These are phyloP conservation scores for Clonostachys solani DNA, from an alignment of 2,329 filamentous ascomycete species.

Conservation along the genomic window DNA sequence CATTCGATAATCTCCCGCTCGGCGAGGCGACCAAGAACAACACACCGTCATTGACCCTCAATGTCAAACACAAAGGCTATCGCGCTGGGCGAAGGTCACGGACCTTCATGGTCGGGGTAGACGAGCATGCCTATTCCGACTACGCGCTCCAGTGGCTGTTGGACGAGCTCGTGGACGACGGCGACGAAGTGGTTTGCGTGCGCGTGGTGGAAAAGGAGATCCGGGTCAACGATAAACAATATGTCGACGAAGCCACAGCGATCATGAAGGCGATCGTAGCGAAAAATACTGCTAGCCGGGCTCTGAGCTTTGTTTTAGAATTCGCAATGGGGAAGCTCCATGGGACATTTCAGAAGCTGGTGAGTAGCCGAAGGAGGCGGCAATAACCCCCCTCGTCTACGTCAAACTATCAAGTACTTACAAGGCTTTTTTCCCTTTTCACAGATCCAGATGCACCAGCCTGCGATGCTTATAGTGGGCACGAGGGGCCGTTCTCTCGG, in stretches of 20 bases:
- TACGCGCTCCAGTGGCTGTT: slow-evolving; percentile 91
- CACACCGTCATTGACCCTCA: slow-evolving; percentile 70
- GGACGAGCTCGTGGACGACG: slow-evolving; percentile 87
- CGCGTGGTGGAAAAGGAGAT: slow-evolving; percentile 82
- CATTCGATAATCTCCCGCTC: slow-evolving; percentile 55
- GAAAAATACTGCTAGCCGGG: slow-evolving; percentile 75
- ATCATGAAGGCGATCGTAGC: slow-evolving; percentile 72
- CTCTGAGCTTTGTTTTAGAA: slow-evolving; percentile 81
- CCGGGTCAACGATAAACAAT: slow-evolving; percentile 64
- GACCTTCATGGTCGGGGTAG: slow-evolving; percentile 86
- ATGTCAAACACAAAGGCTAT: slow-evolving; percentile 83
- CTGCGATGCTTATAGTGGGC: slow-evolving; percentile 85
- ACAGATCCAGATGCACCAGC: slow-evolving; percentile 88
- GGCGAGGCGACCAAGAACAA: slow-evolving; percentile 57
- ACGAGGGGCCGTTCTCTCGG: slow-evolving; percentile 81
- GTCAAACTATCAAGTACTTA: slow-evolving; percentile 2
- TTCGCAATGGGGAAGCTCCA: slow-evolving; percentile 87
- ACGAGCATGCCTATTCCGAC: slow-evolving; percentile 88
- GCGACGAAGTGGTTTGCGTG: slow-evolving; percentile 88
- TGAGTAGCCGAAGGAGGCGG: slow-evolving; percentile 33
- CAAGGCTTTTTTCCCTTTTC: not conserved
- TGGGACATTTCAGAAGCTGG: slow-evolving; percentile 85
- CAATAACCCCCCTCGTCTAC: not conserved
- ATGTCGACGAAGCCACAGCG: slow-evolving; percentile 70
- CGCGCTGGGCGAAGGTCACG: slow-evolving; percentile 75